These are phyloP conservation scores for Curvularia eragrostidis DNA, from an alignment of 2,329 filamentous ascomycete species.

Conservation along the genomic window DNA sequence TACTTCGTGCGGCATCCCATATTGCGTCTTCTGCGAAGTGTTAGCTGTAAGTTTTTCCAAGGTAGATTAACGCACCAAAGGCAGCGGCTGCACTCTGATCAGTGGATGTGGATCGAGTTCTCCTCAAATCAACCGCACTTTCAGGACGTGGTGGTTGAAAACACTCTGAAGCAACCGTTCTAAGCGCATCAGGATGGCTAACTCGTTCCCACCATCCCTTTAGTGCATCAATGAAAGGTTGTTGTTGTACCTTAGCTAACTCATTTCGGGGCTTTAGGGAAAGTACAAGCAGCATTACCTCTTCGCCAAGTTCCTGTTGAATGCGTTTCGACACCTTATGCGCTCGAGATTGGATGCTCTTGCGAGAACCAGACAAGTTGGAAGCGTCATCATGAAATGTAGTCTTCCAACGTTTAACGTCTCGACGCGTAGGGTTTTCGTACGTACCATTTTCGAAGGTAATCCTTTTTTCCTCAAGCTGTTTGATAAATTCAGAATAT, in stretches of 20 bases:
- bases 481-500: not conserved
- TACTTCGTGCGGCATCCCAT: not conserved
- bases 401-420: not conserved
- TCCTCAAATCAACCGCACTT: not conserved
- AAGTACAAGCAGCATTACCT: not conserved
- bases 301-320: not conserved
- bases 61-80: not conserved
- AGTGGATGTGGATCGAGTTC: not conserved
- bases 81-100: not conserved
- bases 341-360: not conserved
- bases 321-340: not conserved
- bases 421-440: not conserved
- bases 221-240: not conserved
- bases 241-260: not conserved
- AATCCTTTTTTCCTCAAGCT: not conserved
- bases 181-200: not conserved
- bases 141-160: not conserved
- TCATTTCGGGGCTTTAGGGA: not conserved
- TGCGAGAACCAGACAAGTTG: not conserved
- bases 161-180: not conserved
- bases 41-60: not conserved
- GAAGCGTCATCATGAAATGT: not conserved
- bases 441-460: not conserved
- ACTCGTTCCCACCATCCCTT: not conserved
- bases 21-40: not conserved